These are phyloP conservation scores for Leucocoprinus birnbaumii DNA, from an alignment of 768 basidiomycete genomes.

Conservation along the genomic window DNA sequence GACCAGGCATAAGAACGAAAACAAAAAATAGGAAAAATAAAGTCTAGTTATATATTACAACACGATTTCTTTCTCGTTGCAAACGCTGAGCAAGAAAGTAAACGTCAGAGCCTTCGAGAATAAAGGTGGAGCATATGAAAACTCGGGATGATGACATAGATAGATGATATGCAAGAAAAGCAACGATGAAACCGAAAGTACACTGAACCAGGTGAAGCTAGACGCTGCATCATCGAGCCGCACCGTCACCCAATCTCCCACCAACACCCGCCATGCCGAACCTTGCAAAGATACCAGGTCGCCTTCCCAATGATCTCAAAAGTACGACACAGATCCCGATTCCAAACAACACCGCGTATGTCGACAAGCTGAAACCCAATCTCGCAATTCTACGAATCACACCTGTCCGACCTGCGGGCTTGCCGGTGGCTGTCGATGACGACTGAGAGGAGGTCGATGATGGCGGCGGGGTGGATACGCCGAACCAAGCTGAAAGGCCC, in stretches of 20 bases:
- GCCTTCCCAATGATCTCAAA: background rate
- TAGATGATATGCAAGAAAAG: no score
- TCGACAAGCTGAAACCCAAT: background rate
- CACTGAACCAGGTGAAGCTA: no score
- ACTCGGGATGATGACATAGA: no score
- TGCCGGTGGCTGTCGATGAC: background rate
- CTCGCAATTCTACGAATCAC: background rate
- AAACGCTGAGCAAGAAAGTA: no score
- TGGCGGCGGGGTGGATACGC: background rate
- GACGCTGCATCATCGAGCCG: no score
- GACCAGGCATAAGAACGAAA: no score
- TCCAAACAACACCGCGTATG: background rate
- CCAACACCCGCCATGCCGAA: background rate
- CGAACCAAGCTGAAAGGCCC: conserved; percentile 3
- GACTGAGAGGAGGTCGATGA: background rate
- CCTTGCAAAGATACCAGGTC: background rate
- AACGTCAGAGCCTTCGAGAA: no score
- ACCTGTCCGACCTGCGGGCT: background rate
- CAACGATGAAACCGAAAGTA: no score
- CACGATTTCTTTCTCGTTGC: no score
- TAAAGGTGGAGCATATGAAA: no score
- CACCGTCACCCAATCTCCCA: background rate
- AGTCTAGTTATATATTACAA: no score
- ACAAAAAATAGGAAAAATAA: no score
- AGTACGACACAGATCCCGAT: background rate